phyloP scores from a whole-genome alignment of 371 early-diverging fungal genomes.

The Mortierella sp. region DNA sequence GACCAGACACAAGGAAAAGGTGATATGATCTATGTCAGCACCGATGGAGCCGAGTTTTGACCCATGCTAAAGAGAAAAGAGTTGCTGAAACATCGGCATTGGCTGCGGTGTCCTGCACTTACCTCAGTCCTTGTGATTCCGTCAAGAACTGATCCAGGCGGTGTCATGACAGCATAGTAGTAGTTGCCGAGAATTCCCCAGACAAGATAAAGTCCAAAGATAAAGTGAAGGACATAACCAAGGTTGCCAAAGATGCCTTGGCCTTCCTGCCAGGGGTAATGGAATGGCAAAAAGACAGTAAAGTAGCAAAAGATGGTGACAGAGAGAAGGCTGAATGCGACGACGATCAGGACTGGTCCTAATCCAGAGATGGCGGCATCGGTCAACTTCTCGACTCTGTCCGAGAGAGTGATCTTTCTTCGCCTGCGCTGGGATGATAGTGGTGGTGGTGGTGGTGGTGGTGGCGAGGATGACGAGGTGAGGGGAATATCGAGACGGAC shows the following conservation, averaged over 20 bases:
- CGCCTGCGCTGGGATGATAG: neutral
- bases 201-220: slow-evolving; percentile 62
- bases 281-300: slow-evolving; percentile 60
- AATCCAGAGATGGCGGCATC: slow-evolving; percentile 64
- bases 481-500: neutral
- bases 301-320: slow-evolving; percentile 61
- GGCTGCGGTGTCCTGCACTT: neutral
- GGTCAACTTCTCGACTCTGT: slow-evolving; percentile 34
- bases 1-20: neutral
- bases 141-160: slow-evolving; percentile 60
- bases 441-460: neutral
- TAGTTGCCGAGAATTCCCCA: slow-evolving; percentile 67
- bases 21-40: no score
- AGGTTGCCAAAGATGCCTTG: slow-evolving; percentile 48
- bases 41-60: neutral
- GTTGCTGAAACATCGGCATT: neutral
- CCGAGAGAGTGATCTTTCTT: slow-evolving; percentile 7
- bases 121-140: slow-evolving; percentile 10
- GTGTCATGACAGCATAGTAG: slow-evolving; percentile 67
- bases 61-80: neutral
- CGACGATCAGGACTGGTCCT: slow-evolving; percentile 63
- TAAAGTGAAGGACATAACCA: slow-evolving; percentile 41
- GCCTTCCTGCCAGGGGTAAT: slow-evolving; percentile 25
- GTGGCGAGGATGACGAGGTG: no score
- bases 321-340: slow-evolving; percentile 63